A percentile compares a stretch with the other conserved stretches of the same genome.
Conservation (phyloP, 148 eudicot species). For the Amaranthus cruentus region DNA sequence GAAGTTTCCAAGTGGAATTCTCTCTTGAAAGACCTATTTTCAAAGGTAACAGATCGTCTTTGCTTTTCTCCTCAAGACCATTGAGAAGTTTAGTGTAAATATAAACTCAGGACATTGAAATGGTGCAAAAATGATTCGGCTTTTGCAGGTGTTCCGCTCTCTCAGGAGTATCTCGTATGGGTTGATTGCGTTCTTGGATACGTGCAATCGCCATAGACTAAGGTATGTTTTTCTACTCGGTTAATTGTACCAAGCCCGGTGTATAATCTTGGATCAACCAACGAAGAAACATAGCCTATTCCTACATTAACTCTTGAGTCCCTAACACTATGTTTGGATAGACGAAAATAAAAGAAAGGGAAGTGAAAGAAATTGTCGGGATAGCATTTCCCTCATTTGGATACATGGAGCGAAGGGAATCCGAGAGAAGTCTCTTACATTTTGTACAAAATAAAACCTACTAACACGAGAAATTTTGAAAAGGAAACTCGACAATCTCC, state of each 20-base stretch:
- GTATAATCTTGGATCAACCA: neutral
- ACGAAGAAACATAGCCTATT: neutral
- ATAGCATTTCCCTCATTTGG: no score
- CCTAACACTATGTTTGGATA: no score
- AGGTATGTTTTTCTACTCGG: constrained; percentile 37
- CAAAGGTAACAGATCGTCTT: constrained; percentile 45
- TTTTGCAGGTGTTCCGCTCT: constrained; percentile 72
- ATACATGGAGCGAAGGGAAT: no score
- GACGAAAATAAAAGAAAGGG: no score
- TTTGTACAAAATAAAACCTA: no score
- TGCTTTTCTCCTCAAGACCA: neutral
- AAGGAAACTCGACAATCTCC: no score
- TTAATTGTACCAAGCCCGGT: neutral
- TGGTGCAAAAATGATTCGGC: constrained; percentile 3
- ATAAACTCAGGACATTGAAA: neutral
- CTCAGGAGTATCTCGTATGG: constrained; percentile 76
- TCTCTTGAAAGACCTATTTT: constrained; percentile 85
- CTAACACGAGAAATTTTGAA: no score
- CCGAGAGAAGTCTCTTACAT: no score
- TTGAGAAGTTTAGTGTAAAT: neutral
- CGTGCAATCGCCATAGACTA: constrained; percentile 89
- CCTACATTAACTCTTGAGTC: neutral
- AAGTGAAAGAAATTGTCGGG: neutral
- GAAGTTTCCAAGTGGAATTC: constrained; percentile 74
- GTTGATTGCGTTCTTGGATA: constrained; percentile 62